Base-by-base conservation (phyloP, 1,139 yeast genomes). In the Geotrichum aggregatum region DNA sequence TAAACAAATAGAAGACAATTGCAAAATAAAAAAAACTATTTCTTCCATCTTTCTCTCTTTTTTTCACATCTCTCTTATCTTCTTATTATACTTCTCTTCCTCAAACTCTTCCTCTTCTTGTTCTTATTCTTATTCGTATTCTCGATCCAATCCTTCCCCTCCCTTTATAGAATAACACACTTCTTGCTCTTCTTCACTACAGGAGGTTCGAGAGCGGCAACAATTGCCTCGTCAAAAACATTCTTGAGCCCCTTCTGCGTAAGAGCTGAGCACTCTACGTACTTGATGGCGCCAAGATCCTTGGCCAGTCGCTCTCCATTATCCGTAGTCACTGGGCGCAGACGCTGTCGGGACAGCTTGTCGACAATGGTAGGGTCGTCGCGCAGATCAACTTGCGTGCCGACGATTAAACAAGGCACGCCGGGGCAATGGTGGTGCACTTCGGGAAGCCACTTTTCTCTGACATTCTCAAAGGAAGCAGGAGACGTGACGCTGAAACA, bases 261-360 rank as follows among this genome's bases (percentile, higher is more conserved):
- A 19, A 92, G 86, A n/a, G 97, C 96, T 2, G 96, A 87, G 69
- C 97, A 89, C 71, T 89, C 97, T 58, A 86, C 73, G 68, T 88
- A 68, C 56, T 79, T 80, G 56, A 84, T 78, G 38, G 95, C 86
- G 1, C 87, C 84, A 52, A 84, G 72, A 36, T 85, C 89, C 61
- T 79, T 76, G 30, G 94, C 91, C 62, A 86, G 72, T 59, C 79
- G 77, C 44, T 69, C 68, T 34, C 92, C 95, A 63, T 87, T 88
- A 24, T 78, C 75, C 44, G 69, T 67, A 14, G 83, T 66, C 49
- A 88, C 76, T 34, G 94, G 94, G 55, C 77, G 76, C 59, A 75
- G 73, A 43, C 84, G 80, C 61, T 77, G 77, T 58, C 80, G 85
- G 52, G 76, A 77, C 58, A 88, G 76, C 59, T 84, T 83, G 61